Base-by-base conservation (phyloP, 1,284 basidiomycete species). In the Cutaneotrichosporon sp. region DNA sequence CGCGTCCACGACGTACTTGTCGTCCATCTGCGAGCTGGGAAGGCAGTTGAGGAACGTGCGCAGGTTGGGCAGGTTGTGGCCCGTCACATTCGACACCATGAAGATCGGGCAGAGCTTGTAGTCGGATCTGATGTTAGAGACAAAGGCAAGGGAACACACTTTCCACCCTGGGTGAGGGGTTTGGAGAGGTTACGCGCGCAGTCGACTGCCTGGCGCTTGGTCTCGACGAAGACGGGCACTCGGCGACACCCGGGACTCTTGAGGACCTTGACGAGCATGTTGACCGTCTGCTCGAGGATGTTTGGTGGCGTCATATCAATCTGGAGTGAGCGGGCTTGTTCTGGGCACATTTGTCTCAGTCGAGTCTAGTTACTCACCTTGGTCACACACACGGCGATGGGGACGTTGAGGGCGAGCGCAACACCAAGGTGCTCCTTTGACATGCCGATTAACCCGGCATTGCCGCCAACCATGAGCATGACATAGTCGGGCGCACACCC, bases 271-370 rank as follows among this genome's bases (percentile, higher is more conserved):
- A 87, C 86, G 1, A 98, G 89, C 82, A 98, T 95, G 75, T 91
- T 92, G 63, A 93, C 84, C 0, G 96, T 98, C 76, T 96, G 90
- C 47, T 88, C 88, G 55, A 95, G 85, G 40, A 97, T 89, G 69
- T 97, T 92, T 16, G 89, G 85, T 1, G 96, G 96, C 0, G 95
- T 97, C 96, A 97, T 98, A 79, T 99, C 97, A 74, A 96, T 91
- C 91, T 91, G 67, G 2, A 40, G 62, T 69, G 11, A 69, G 67
- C 50, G 26, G 26, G 26, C 26, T 26, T 26, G 26, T 26, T 26
- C 26, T 26, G 26, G 26, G 26, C 42, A 16, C 7, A 1, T n/a
- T n/a, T 18, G 7, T n/a, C 34, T 40, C 26, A 21, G 58, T 21
- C 50, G 11, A 13, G 7, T 16, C 7, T 4, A 56, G n/a, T n/a